A percentile compares a stretch with the other conserved stretches of the same genome.
These are phyloP conservation scores for Myriosclerotinia duriaeana DNA, from an alignment of 2,329 filamentous ascomycete genomes.

Conservation along the genomic window DNA sequence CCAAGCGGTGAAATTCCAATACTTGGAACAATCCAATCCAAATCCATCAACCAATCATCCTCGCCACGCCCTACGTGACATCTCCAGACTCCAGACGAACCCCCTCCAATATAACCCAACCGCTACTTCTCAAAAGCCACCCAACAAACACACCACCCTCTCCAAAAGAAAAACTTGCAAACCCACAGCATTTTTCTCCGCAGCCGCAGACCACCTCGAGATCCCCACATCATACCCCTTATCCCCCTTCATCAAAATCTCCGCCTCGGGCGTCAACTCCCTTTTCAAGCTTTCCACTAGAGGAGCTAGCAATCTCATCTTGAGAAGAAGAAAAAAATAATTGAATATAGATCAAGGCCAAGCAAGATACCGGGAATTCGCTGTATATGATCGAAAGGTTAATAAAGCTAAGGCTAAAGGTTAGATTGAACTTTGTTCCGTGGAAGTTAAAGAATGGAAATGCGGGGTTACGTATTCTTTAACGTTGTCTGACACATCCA, in stretches of 20 bases:
- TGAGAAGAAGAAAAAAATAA: too few species aligned
- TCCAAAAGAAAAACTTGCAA: background rate
- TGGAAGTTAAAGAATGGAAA: background rate
- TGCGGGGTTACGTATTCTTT: background rate
- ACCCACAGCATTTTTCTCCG: slow-evolving; percentile 33
- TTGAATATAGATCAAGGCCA: background rate
- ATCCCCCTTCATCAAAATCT: slow-evolving; percentile 27
- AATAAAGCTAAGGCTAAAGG: background rate
- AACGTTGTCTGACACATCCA: too few species aligned
- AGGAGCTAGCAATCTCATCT: slow-evolving; percentile 1
- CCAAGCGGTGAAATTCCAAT: background rate
- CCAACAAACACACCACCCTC: background rate
- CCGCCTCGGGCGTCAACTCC: slow-evolving; percentile 19
- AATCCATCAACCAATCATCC: background rate
- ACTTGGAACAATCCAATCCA: background rate
- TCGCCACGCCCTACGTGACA: too few species aligned
- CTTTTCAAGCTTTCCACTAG: slow-evolving; percentile 16
- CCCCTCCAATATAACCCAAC: background rate
- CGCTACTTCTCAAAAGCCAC: background rate
- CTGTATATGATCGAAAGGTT: background rate
- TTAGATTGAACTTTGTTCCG: background rate
- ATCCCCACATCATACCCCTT: slow-evolving; percentile 29
- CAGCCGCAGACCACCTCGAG: slow-evolving; percentile 32
- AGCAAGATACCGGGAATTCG: background rate
- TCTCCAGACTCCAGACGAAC: background rate